Evolutionary conservation across 2,329 filamentous ascomycete species (phyloP), one percentile per base, ranked within the genome.

Genomic region (Coccinonectria pachysandricola): DNA sequence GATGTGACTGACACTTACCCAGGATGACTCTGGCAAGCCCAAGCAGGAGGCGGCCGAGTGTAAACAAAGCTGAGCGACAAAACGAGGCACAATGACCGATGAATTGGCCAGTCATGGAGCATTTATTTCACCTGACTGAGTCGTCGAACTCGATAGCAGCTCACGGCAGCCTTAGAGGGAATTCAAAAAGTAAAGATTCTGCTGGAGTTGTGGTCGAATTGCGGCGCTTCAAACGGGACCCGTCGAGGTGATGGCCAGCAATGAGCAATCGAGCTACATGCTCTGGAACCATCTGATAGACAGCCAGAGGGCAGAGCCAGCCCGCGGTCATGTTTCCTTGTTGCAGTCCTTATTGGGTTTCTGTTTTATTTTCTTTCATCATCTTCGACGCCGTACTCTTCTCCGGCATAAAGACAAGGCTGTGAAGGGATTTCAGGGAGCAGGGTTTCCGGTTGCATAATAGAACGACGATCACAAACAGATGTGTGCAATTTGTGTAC

Each of bases 31-130:
- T 40, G 78, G 80, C 45, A 92, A 88, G 70, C 85, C 86, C 32
- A 92, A 92, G 70, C 85, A 91, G 64, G 85, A 93, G 62, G 78
- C 85, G 43, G 83, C 86, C 43, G 86, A 94, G 66, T 94, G 86
- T 76, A 94, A 94, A 71, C 85, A 92, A 65, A 92, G 83, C 65
- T 93, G 74, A 69, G 61, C 34, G 36, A 28, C 32, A 26, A 25
- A 36, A 58, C 45, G 57, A 65, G 40, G 67, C 27, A 24, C 30
- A 21, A 37, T 34, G 39, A n/a, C 21, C 26, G 27, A 24, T 27
- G 32, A 37, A 32, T 30, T 30, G 34, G 27, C 31, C 26, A 33
- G 30, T 43, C 31, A 45, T 43, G 39, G n/a, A n/a, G n/a, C n/a
- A n/a, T n/a, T n/a, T n/a, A n/a, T n/a, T n/a, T n/a, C n/a, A n/a